Base-by-base conservation (phyloP, 2,329 filamentous ascomycete species). In the Colletotrichum lindemuthianum region DNA sequence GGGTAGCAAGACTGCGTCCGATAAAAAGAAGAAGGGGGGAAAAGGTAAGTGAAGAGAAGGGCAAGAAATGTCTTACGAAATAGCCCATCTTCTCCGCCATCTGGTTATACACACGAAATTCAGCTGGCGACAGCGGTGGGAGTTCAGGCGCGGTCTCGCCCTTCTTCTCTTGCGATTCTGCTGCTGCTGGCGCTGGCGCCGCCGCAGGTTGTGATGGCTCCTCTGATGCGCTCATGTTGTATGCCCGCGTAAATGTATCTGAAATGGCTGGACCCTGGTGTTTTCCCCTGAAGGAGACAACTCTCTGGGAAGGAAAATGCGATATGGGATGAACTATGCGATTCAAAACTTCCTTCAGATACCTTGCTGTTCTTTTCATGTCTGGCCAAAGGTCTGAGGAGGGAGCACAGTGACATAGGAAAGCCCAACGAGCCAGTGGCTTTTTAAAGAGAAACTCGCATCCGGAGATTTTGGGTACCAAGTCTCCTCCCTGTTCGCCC, bases 31-130 rank as follows among this genome's bases (percentile, higher is more conserved):
- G 11, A 48, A 9, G n/a, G 13, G n/a, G 13, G 16, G 15, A 33
- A 11, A 43, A 34, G 34, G 34, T 40, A 50, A 33, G 16, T 12
- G 13, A 34, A 11, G 9, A 32, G 4, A 32, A 36, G 36, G 9
- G 11, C 24, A 15, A 6, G n/a, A 10, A 37, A 56, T 61, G 37
- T 77, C 84, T 71, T 80, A 90, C 88, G 78, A 90, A 93, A 67
- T 85, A 79, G 48, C 94, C 85, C 92, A 94, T 94, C 68, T 86
- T 84, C 60, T 91, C 90, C 0, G 91, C 89, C 72, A 93, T 79
- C n/a, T 82, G 82, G 77, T 94, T 93, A 76, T 90, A 94, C 43
- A 82, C 77, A 53, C 82, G 82, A 72, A 92, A 93, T 60, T 95
- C 90, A 60, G 83, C 79, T 2, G 86, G 76, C 0, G 87, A 88